Evolutionary conservation across 2,329 filamentous ascomycete species (phyloP), one percentile per base, ranked within the genome.

Genomic region (Colletotrichum aenigma): DNA sequence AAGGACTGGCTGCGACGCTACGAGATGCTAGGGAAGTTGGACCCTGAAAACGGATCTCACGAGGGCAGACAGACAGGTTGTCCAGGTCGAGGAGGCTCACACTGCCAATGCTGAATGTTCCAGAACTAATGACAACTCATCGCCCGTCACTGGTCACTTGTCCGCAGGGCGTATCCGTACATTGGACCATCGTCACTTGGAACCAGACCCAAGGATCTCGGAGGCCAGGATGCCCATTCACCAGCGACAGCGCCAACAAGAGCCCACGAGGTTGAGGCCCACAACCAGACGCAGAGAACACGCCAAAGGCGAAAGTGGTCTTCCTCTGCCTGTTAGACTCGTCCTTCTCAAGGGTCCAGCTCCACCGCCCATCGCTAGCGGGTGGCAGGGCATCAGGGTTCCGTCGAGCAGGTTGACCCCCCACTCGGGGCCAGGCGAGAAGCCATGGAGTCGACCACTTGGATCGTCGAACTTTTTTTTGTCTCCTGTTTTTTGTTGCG

Each of bases 311-410:
- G 60, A 62, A 72, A 62, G 38, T 67, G 52, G 56, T 62, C 67
- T 56, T 55, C 12, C 64, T 34, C 56, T 28, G 34, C 36, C 56
- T 68, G 28, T 26, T 65, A 68, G 65, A 60, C 65, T 73, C 24
- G 56, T 73, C 64, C 70, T 70, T 64, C 21, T 43, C 73, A 68
- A 75, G 73, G 73, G 73, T 75, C 73, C 73, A 64, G 21, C 73
- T 75, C 73, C 69, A 75, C 73, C 64, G 43, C 24, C 52, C 48
- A 52, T 48, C 34, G 65, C 24, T 65, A 71, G 71, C 52, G 66
- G 52, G 61, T 70, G 72, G 67, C 61, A 74, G 68, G 61, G 48
- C 68, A 71, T 21, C 70, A 65, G 64, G 56, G 32, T 64, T 55
- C 64, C 58, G n/a, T 68, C 26, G 64, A 67, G 67, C 34, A 70